phyloP scores from a whole-genome alignment of 2,329 filamentous ascomycete species.

The Podosphaera aphanis region DNA sequence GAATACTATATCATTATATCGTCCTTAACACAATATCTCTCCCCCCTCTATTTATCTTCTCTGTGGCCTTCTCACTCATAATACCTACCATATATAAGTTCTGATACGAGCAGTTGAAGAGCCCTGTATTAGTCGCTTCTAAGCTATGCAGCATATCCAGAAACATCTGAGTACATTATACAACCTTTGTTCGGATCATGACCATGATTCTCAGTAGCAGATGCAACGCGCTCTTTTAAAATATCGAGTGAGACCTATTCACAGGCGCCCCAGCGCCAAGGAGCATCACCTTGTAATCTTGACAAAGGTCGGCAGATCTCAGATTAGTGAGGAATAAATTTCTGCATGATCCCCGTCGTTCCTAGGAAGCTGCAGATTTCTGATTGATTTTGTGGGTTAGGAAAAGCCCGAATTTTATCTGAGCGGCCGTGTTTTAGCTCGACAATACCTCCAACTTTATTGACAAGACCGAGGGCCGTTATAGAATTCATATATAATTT shows the following conservation, averaged over 20 bases:
- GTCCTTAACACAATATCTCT: too few relatives aligned
- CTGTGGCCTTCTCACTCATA: too few relatives aligned
- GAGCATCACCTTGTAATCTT: background rate
- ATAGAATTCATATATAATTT: background rate
- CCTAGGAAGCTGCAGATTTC: background rate
- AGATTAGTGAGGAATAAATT: background rate
- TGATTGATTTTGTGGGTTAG: background rate
- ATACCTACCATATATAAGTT: too few relatives aligned
- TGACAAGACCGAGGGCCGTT: background rate
- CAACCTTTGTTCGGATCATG: conserved; percentile 12
- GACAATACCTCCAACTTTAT: background rate
- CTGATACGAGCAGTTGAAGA: background rate
- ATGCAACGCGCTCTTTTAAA: background rate
- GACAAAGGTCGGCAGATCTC: background rate
- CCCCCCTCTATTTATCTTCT: too few relatives aligned
- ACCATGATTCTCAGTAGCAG: background rate
- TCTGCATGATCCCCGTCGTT: background rate
- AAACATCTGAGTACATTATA: background rate
- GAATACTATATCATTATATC: too few relatives aligned
- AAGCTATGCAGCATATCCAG: background rate
- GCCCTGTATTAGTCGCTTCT: background rate
- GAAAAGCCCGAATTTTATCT: background rate
- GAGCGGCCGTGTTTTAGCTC: background rate
- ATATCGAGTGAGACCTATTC: background rate
- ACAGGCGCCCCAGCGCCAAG: background rate